Evolutionary conservation across 2,329 filamentous ascomycete genomes (phyloP).

Genomic region (Aspergillus sergii): DNA sequence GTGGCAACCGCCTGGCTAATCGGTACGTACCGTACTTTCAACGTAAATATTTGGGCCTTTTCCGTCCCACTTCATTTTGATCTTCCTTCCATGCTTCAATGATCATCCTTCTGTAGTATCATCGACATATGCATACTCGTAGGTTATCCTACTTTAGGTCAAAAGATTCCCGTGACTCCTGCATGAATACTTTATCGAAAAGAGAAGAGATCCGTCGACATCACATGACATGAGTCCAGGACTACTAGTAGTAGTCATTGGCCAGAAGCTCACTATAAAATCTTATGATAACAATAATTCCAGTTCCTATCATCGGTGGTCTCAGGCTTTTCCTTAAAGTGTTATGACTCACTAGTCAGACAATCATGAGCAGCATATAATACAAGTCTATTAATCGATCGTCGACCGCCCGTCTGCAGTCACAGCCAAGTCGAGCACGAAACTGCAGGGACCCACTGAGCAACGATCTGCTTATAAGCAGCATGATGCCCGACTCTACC

Average conservation of each 20-base stretch:
- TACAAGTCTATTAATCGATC: background rate
- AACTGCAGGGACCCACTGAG: background rate
- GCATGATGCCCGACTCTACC: background rate
- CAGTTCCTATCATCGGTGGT: background rate
- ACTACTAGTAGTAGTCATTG: background rate
- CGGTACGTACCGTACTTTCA: background rate
- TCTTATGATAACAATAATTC: background rate
- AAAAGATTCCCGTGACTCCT: background rate
- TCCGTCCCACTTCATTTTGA: background rate
- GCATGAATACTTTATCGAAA: background rate
- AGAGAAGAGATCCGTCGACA: background rate
- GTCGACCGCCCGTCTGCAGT: background rate
- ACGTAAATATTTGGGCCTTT: background rate
- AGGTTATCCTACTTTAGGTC: background rate
- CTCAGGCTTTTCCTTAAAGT: background rate
- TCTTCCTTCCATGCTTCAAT: too few species aligned
- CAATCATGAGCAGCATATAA: background rate
- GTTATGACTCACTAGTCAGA: background rate
- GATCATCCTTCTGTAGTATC: too few species aligned
- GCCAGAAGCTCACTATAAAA: background rate
- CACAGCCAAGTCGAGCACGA: background rate
- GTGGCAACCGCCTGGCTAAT: background rate
- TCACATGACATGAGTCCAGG: background rate
- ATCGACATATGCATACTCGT: background rate
- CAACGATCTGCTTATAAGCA: background rate